Evolutionary conservation across 106 monocot genomes (phyloP), one percentile per base, ranked within the genome.

Genomic region (Dioscorea zingiberensis): DNA sequence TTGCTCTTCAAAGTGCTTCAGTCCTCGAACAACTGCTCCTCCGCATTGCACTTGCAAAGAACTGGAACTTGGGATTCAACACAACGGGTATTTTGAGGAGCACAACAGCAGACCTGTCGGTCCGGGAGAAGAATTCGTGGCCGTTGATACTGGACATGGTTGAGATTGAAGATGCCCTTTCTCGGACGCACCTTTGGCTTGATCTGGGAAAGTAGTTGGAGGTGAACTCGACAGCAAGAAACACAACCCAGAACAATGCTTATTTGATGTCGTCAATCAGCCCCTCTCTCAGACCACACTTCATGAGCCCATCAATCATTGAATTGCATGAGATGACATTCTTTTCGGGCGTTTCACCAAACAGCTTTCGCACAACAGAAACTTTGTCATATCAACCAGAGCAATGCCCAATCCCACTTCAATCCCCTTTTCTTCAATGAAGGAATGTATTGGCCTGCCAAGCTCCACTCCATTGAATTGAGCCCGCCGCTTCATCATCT

Each of bases 121-220:
- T 84, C n/a, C 65, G 61, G 11, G 60, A n/a, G 57, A 87, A 85
- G 76, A 87, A 76, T 69, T 94, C 85, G 53, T 86, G n/a, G 81
- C 94, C 94, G 91, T 3, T 69, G 27, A 44, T 76, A 78, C 0
- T 56, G 2, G 7, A 69, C 13, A 12, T 53, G 26, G 23, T 64
- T 64, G n/a, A 94, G 70, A 9, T 71, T 75, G 48, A 76, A 79
- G 23, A 94, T 76, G 51, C 80, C 77, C 71, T 91, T 87, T 16
- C 77, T 91, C 0, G 90, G 90, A 11, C 60, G 67, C 11, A 94
- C 72, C 84, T 91, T 84, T 0, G 94, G 94, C 59, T 83, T 90
- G 73, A 94, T 94, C 80, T 94, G 94, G 72, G 78, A 71, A 91
- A 91, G 76, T 91, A 94, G 61, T 87, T 91, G 83, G 91, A 94